These are phyloP conservation scores for Calocybe gangraenosa DNA, from an alignment of 768 basidiomycete genomes.

Conservation along the genomic window DNA sequence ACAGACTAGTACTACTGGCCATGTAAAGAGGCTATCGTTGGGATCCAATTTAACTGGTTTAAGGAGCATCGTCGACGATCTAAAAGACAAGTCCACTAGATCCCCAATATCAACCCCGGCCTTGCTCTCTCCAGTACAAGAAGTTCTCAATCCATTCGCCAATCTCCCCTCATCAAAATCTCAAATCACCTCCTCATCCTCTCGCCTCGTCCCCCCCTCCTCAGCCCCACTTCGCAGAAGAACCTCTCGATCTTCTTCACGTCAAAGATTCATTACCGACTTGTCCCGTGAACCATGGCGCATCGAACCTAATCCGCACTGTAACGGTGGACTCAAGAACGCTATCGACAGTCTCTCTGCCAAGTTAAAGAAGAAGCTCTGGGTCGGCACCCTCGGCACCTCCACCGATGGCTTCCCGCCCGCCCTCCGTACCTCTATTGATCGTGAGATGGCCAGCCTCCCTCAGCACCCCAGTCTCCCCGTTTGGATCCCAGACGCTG, in stretches of 20 bases:
- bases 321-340: slow-evolving; percentile 83
- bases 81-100: slow-evolving; percentile 64
- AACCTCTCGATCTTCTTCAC: slow-evolving; percentile 48
- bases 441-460: slow-evolving; percentile 37
- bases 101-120: slow-evolving; percentile 37
- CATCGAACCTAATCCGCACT: slow-evolving; percentile 59
- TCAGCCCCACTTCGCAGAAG: slow-evolving; percentile 33
- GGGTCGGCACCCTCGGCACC: slow-evolving; percentile 74
- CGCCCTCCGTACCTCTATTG: slow-evolving; percentile 52
- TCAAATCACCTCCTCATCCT: slow-evolving; percentile 2
- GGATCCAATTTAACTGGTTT: slow-evolving; percentile 27
- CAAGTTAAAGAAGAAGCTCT: slow-evolving; percentile 37
- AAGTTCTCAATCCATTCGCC: slow-evolving; percentile 55
- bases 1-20: slow-evolving; percentile 9
- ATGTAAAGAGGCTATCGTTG: slow-evolving; percentile 21
- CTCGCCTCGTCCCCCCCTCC: slow-evolving; percentile 21
- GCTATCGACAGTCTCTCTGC: slow-evolving; percentile 63
- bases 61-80: slow-evolving; percentile 77
- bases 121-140: slow-evolving; percentile 34
- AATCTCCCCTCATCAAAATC: slow-evolving; percentile 33
- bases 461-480: slow-evolving; percentile 35
- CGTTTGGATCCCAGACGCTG: slow-evolving; percentile 80
- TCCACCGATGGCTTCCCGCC: slow-evolving; percentile 61
- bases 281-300: slow-evolving; percentile 33
- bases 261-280: slow-evolving; percentile 28